These are phyloP conservation scores for Herpetomonas tarakana DNA, from an alignment of 208 protist species.

Conservation along the genomic window DNA sequence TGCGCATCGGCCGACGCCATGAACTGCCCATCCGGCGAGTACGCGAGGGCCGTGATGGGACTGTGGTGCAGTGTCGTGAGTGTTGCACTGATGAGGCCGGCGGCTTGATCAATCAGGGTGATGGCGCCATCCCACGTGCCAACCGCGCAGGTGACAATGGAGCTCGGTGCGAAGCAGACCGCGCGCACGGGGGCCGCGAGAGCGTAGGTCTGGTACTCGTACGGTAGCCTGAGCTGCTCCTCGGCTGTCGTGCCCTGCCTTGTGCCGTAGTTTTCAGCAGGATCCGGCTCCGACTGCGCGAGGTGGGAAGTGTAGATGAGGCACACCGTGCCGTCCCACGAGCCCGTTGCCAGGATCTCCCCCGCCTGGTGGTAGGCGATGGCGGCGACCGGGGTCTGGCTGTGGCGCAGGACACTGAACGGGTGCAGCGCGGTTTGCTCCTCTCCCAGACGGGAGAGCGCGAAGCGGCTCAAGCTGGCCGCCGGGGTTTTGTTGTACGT, in stretches of 20 bases:
- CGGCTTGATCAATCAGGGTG: conserved; percentile 59
- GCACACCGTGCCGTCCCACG: conserved; percentile 61
- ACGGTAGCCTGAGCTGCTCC: conserved; percentile 5
- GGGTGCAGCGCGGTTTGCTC: conserved; percentile 23
- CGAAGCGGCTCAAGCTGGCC: conserved; percentile 4
- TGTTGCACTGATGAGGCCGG: conserved; percentile 28
- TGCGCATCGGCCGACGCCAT: conserved; percentile 72
- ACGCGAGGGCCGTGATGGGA: conserved; percentile 52
- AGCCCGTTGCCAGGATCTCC: conserved; percentile 67
- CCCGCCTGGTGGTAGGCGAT: conserved; percentile 63
- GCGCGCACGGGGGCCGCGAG: conserved; percentile 44
- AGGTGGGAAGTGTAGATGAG: conserved; percentile 30
- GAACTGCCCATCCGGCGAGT: conserved; percentile 63
- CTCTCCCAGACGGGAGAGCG: conserved; percentile 1
- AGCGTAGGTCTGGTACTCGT: conserved; percentile 9
- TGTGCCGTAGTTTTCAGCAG: too few relatives aligned
- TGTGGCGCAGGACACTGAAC: conserved; percentile 54
- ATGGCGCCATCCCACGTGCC: conserved; percentile 61
- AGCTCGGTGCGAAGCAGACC: conserved; percentile 51
- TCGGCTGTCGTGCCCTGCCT: background rate
- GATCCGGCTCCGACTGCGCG: background rate
- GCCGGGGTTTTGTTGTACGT: background rate
- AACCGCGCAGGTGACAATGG: conserved; percentile 75
- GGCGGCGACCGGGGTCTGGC: conserved; percentile 49
- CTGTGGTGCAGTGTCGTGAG: conserved; percentile 44